These are phyloP conservation scores for Paramecium caudatum DNA, from an alignment of 73 alveolate species.

Conservation along the genomic window DNA sequence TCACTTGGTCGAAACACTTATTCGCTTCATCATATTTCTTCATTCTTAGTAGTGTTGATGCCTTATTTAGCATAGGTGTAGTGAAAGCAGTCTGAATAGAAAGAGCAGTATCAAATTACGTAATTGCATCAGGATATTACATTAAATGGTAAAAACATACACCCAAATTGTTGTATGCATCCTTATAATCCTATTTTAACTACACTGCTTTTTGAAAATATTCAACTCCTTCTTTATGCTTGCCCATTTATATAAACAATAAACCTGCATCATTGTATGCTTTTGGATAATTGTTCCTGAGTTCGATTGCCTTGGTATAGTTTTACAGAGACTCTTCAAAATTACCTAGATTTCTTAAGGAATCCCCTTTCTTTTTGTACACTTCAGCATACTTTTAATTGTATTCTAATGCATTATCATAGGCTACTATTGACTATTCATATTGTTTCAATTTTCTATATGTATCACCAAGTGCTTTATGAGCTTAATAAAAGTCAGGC, in stretches of 20 bases:
- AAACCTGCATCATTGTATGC: constrained; percentile 61
- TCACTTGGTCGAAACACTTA: constrained; percentile 69
- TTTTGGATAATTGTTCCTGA: constrained; percentile 38
- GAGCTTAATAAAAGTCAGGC: constrained; percentile 68
- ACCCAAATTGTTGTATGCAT: constrained; percentile 63
- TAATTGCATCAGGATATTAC: constrained; percentile 46
- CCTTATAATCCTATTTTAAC: constrained; percentile 62
- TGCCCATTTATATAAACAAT: constrained; percentile 1
- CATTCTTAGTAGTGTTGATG: constrained; percentile 63
- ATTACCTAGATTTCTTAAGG: constrained; percentile 8
- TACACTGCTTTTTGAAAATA: constrained; percentile 45
- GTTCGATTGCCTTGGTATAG: constrained; percentile 57
- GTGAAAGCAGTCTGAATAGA: constrained; percentile 9
- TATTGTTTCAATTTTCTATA: constrained; percentile 58
- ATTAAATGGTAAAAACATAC: constrained; percentile 29
- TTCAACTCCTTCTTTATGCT: constrained; percentile 40
- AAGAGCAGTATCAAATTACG: constrained; percentile 42
- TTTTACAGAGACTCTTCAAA: constrained; percentile 46
- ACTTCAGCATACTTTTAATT: constrained; percentile 57
- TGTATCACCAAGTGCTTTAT: constrained; percentile 66
- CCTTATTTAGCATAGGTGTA: constrained; percentile 49
- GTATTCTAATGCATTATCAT: constrained; percentile 37
- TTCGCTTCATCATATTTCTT: constrained; percentile 71
- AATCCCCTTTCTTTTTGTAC: constrained; percentile 61
- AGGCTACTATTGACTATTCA: not conserved